Evolutionary conservation across 2,329 filamentous ascomycete genomes (phyloP).

Genomic region (Xylariales sp.): DNA sequence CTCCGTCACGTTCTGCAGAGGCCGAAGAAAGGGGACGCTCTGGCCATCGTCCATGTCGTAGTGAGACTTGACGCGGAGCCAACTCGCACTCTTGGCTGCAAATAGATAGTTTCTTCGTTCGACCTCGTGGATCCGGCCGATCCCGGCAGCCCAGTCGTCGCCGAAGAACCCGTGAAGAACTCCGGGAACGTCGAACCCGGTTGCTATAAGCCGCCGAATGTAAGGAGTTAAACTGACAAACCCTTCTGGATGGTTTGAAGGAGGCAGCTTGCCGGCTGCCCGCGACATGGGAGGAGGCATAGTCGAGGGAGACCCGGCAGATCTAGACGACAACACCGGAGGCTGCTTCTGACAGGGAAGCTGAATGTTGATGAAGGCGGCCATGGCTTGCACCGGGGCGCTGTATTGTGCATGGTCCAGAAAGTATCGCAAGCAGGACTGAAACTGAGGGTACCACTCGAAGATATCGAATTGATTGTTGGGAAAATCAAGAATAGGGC

Average conservation of each 20-base stretch:
- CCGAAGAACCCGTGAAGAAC: conserved; percentile 96
- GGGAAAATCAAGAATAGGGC: conserved; percentile 19
- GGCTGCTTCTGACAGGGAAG: conserved; percentile 74
- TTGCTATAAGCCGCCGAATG: conserved; percentile 83
- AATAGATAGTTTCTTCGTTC: conserved; percentile 95
- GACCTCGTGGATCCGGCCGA: conserved; percentile 79
- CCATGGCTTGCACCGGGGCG: conserved; percentile 77
- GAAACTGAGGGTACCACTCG: conserved; percentile 88
- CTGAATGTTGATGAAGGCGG: conserved; percentile 86
- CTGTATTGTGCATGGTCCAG: conserved; percentile 86
- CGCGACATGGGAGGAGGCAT: conserved; percentile 22
- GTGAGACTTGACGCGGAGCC: conserved; percentile 82
- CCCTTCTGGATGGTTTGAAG: conserved; percentile 24
- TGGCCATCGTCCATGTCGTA: conserved; percentile 87
- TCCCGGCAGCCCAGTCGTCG: conserved; percentile 79
- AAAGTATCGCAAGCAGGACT: conserved; percentile 87
- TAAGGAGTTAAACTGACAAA: conserved; percentile 77
- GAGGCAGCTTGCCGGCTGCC: conserved; percentile 21
- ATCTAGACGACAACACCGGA: conserved; percentile 37
- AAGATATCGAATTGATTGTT: conserved; percentile 68
- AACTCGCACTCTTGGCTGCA: conserved; percentile 86
- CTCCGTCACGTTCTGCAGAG: conserved; percentile 71
- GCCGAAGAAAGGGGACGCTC: conserved; percentile 80
- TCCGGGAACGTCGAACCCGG: conserved; percentile 80
- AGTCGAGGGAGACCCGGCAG: conserved; percentile 28